These are phyloP conservation scores for Pseudozyma thailandica DNA, from an alignment of 1,284 basidiomycete genomes.

Conservation along the genomic window DNA sequence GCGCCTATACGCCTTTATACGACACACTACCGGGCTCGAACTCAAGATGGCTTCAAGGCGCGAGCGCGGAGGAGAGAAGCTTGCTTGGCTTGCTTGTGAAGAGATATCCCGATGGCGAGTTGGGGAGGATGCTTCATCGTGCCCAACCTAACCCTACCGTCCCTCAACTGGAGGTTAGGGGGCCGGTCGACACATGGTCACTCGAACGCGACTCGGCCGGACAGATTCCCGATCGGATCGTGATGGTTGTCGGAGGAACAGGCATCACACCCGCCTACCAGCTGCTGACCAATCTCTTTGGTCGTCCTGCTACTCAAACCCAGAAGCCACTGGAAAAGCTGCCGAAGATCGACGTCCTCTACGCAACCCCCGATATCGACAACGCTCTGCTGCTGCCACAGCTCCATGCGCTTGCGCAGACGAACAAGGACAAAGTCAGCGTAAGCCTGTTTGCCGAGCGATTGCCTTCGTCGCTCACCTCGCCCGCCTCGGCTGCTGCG, in stretches of 20 bases:
- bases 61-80: not conserved
- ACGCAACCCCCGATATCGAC: constrained; percentile 23
- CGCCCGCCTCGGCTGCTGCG: constrained; percentile 2
- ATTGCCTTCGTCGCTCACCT: constrained; percentile 4
- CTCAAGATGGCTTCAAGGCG: not conserved
- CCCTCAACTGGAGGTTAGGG: constrained; percentile 41
- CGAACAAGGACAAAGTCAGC: constrained; percentile 20
- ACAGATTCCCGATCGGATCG: constrained; percentile 24
- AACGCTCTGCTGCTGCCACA: constrained; percentile 44
- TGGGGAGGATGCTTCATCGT: constrained; percentile 44
- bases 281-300: constrained; percentile 43
- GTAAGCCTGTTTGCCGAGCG: constrained; percentile 37
- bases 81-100: constrained; percentile 49
- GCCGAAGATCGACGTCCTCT: constrained; percentile 43
- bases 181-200: constrained; percentile 52
- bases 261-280: constrained; percentile 57
- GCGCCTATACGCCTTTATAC: constrained; percentile 57
- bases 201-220: constrained; percentile 12
- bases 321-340: too few species aligned
- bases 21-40: constrained; percentile 29
- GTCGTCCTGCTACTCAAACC: not conserved
- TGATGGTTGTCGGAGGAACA: constrained; percentile 53
- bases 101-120: constrained; percentile 52
- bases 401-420: constrained; percentile 18
- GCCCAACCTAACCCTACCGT: constrained; percentile 16